Conservation (phyloP, 257 asterid species). For the Euphrasia confusa region DNA sequence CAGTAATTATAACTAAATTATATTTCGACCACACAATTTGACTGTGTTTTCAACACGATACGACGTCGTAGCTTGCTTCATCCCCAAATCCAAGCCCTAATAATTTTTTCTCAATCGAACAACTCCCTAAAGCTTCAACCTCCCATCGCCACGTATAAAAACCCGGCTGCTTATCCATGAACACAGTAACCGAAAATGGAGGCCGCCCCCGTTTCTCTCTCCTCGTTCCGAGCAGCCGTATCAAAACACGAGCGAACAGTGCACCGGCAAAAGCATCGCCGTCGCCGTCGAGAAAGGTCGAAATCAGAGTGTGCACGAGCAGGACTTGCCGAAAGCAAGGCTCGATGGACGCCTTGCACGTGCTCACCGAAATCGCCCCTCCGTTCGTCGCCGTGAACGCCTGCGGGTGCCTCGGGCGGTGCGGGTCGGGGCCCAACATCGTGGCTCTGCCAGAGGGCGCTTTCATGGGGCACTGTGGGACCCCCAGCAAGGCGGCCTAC, state of each 20-base stretch:
- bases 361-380: constrained; percentile 77
- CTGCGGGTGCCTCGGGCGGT: constrained; percentile 82
- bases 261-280: constrained; percentile 24
- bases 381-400: constrained; percentile 56
- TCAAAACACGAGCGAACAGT: constrained; percentile 13
- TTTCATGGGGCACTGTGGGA: constrained; percentile 64
- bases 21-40: no score
- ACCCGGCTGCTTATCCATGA: neutral
- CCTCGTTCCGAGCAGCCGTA: constrained; percentile 22
- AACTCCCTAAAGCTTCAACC: neutral
- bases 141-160: no score
- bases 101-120: constrained; percentile 19
- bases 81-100: constrained; percentile 12
- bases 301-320: constrained; percentile 70
- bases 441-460: constrained; percentile 60
- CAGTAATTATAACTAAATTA: no score
- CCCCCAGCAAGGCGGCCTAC: constrained; percentile 60
- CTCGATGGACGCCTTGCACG: constrained; percentile 55
- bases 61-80: constrained; percentile 2
- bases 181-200: neutral
- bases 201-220: constrained; percentile 19
- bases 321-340: constrained; percentile 82
- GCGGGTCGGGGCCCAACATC: constrained; percentile 82
- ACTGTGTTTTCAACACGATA: no score
- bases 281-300: constrained; percentile 30